Conservation (phyloP, 805 yeast species). For the Myxozyma melibiosi region DNA sequence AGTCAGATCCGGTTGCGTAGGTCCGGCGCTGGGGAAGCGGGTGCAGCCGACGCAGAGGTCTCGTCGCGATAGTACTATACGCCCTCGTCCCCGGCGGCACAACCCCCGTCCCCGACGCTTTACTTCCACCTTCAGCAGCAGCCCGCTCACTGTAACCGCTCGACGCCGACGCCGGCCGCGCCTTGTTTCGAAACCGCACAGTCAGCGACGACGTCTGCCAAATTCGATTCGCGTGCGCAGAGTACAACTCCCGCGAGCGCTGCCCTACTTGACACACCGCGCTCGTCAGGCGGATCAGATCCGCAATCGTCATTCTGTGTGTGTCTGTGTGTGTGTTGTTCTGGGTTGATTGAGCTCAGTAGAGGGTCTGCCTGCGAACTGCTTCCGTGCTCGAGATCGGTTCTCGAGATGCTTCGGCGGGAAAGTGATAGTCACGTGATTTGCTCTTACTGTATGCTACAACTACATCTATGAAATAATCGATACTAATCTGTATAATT, state of each 20-base stretch:
- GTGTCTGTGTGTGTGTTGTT: too few relatives aligned
- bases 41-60: not conserved
- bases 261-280: constrained; percentile 17
- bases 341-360: too few relatives aligned
- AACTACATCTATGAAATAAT: too few relatives aligned
- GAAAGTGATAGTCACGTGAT: too few relatives aligned
- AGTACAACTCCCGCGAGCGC: constrained; percentile 11
- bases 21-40: not conserved
- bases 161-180: not conserved
- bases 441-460: too few relatives aligned
- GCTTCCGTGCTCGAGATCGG: too few relatives aligned
- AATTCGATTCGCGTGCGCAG: constrained; percentile 12
- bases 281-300: constrained; percentile 21
- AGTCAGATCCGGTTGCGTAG: too few relatives aligned
- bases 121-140: not conserved
- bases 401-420: too few relatives aligned
- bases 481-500: too few relatives aligned
- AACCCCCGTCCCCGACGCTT: not conserved
- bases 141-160: not conserved
- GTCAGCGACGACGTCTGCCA: constrained; percentile 27
- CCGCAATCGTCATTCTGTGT: constrained; percentile 17
- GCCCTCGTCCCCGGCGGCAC: constrained; percentile 1
- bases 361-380: too few relatives aligned
- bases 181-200: constrained; percentile 4
- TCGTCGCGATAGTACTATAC: not conserved